Percentiles rank a stretch among this genome's conserved stretches.
phyloP scores from a whole-genome alignment of 768 basidiomycete genomes.

The Ramaria sp. region DNA sequence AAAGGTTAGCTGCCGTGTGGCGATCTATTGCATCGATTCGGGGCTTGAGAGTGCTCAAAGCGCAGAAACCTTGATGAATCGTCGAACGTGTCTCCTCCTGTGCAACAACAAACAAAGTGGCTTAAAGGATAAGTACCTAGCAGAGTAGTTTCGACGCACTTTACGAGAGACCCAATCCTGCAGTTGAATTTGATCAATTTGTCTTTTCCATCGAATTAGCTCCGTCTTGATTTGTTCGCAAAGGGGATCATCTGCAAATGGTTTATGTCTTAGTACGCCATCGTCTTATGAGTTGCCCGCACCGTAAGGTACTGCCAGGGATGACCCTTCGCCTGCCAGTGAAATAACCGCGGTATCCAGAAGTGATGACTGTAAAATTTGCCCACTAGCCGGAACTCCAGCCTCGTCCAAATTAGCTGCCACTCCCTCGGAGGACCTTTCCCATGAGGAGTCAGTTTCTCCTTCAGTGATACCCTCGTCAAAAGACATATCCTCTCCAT shows the following conservation, averaged over 20 bases:
- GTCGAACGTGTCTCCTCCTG: conserved; percentile 1
- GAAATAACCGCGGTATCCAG: background rate
- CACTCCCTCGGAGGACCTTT: background rate
- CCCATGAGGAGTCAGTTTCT: conserved; percentile 6
- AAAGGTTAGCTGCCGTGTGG: background rate
- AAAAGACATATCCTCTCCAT: conserved; percentile 24
- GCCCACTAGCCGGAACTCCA: background rate
- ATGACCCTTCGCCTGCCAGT: background rate
- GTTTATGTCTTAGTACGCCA: background rate
- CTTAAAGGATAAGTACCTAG: background rate
- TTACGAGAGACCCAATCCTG: background rate
- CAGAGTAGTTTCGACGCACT: background rate
- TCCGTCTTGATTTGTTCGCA: conserved; percentile 4
- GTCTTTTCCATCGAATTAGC: background rate
- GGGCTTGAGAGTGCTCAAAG: background rate
- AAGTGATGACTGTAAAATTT: background rate
- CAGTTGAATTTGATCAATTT: background rate
- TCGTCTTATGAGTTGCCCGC: background rate
- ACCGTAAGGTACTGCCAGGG: background rate
- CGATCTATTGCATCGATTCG: background rate
- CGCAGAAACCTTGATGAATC: conserved; percentile 1
- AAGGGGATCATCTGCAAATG: background rate
- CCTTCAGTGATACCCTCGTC: conserved; percentile 14
- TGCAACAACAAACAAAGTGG: background rate
- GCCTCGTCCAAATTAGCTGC: background rate